Percentiles rank a stretch among this genome's conserved stretches.
Conservation (phyloP, 169 alveolate genomes). For the Plasmodium fragile region DNA sequence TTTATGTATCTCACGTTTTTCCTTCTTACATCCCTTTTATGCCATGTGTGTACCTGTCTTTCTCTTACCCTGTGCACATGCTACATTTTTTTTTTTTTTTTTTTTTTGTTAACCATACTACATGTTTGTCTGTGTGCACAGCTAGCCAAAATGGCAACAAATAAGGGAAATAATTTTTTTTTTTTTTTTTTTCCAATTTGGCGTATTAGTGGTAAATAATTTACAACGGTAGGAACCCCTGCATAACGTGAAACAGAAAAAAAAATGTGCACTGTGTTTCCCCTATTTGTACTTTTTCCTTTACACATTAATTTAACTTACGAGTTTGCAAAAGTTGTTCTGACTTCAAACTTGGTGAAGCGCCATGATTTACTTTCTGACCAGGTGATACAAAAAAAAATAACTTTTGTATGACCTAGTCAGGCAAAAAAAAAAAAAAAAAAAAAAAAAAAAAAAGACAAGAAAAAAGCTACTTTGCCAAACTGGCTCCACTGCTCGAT, state of each 20-base stretch:
- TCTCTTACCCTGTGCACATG: not conserved
- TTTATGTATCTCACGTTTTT: not conserved
- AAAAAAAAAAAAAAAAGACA: no score
- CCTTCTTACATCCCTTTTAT: not conserved
- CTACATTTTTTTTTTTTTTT: not conserved
- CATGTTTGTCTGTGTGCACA: not conserved
- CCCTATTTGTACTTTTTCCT: not conserved
- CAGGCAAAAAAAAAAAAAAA: not conserved
- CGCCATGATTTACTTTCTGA: not conserved
- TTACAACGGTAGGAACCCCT: not conserved
- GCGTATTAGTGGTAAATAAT: not conserved
- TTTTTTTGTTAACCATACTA: not conserved
- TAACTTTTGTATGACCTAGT: not conserved
- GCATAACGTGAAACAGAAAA: not conserved
- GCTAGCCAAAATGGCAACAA: constrained; percentile 6
- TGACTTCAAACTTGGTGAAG: not conserved
- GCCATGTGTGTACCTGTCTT: not conserved
- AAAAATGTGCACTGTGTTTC: not conserved
- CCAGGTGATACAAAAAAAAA: not conserved
- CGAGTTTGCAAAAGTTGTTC: not conserved
- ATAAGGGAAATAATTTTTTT: not conserved
- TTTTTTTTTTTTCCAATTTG: not conserved
- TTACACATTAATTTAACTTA: not conserved
- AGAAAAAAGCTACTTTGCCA: not conserved
- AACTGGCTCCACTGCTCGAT: not conserved